Conservation (phyloP, 352 stramenopile species). For the Pilasporangium apinafurcum region DNA sequence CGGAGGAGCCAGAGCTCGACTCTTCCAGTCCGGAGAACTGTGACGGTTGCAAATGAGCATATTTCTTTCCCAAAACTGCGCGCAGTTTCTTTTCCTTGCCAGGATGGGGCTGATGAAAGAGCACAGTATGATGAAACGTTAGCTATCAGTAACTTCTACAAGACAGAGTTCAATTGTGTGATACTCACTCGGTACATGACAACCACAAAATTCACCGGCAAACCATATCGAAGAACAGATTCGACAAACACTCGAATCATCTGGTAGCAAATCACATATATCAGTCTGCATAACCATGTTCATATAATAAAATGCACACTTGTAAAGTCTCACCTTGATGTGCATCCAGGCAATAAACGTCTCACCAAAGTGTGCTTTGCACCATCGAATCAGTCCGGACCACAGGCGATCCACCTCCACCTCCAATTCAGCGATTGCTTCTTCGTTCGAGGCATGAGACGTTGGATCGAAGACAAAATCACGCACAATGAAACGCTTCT, state of each 20-base stretch:
- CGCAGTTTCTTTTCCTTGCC: constrained; percentile 84
- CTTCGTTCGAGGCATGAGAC: constrained; percentile 82
- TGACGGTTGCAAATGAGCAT: constrained; percentile 76
- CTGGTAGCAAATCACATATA: constrained; percentile 11
- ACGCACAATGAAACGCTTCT: constrained; percentile 92
- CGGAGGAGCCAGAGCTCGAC: constrained; percentile 31
- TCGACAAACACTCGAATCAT: constrained; percentile 97
- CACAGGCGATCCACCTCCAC: constrained; percentile 93
- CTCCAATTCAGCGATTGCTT: constrained; percentile 79
- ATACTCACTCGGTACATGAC: constrained; percentile 71
- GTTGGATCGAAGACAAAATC: constrained; percentile 92
- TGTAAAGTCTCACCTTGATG: constrained; percentile 84
- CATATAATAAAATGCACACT: neutral
- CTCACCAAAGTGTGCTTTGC: constrained; percentile 98
- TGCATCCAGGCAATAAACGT: constrained; percentile 98
- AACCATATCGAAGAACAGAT: constrained; percentile 95
- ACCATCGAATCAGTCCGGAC: constrained; percentile 94
- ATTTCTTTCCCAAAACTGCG: constrained; percentile 75
- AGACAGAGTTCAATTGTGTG: neutral
- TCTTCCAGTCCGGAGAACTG: constrained; percentile 81
- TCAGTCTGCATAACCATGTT: no score
- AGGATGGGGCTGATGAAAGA: constrained; percentile 42
- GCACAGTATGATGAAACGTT: neutral
- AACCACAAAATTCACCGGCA: constrained; percentile 95
- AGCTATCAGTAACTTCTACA: neutral